These are phyloP conservation scores for Verticillium nubilum DNA, from an alignment of 2,329 filamentous ascomycete species.

Conservation along the genomic window DNA sequence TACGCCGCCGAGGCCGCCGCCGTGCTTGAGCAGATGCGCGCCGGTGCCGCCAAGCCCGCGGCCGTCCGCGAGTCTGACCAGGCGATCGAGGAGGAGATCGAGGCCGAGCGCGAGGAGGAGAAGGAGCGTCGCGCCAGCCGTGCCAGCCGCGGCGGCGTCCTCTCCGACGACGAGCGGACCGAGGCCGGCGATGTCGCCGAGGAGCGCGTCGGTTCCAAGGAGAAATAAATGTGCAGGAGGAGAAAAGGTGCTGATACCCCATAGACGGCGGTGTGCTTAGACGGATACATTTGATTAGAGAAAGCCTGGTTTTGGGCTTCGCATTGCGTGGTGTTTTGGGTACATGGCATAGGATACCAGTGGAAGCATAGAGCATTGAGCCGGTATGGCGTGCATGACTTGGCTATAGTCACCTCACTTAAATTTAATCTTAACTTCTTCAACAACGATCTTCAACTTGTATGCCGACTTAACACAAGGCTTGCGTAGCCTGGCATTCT, in stretches of 20 bases:
- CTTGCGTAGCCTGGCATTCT: too few relatives aligned
- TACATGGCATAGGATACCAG: not conserved
- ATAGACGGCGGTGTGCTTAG: not conserved
- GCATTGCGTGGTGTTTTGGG: not conserved
- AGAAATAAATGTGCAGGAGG: not conserved
- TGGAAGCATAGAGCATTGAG: not conserved
- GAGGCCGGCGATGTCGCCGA: conserved; percentile 4
- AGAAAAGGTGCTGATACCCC: not conserved
- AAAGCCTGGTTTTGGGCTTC: not conserved
- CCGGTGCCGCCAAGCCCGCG: conserved; percentile 2
- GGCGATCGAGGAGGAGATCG: conserved; percentile 5
- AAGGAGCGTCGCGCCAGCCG: conserved; percentile 3
- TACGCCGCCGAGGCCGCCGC: conserved; percentile 53
- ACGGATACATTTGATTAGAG: not conserved
- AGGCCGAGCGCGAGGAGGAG: conserved; percentile 8
- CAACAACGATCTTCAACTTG: too few relatives aligned
- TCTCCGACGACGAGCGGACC: conserved; percentile 11
- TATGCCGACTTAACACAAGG: too few relatives aligned
- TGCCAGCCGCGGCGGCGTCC: conserved; percentile 3
- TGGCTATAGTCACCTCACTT: not conserved
- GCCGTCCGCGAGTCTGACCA: not conserved
- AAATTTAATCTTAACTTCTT: not conserved
- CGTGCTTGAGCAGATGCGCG: conserved; percentile 44
- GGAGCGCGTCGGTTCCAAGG: not conserved
- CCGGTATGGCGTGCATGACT: not conserved